Base-by-base conservation (phyloP, 1,284 basidiomycete genomes). In the Phlebopus sp. region DNA sequence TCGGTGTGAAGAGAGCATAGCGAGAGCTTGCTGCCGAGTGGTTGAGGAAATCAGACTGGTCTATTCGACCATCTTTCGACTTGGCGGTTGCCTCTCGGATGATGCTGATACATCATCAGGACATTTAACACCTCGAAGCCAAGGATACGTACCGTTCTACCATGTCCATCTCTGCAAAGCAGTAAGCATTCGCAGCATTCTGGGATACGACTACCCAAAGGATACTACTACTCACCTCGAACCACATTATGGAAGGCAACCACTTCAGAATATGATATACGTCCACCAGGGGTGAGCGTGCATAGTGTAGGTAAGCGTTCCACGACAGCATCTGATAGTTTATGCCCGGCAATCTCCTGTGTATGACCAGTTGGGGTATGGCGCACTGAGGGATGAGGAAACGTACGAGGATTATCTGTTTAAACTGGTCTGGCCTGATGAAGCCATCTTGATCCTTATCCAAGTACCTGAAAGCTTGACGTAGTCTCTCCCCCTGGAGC, bases 221-320 rank as follows among this genome's bases (percentile, higher is more conserved):
- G n/a, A n/a, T 11, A 39, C 31, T 19, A 45, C 36, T 39, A 70
- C 79, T 46, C 55, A 86, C 86, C 85, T 76, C 84, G 76, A 63
- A 92, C 80, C 57, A 95, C 88, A 79, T 97, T 97, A 76, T 96
- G 88, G 74, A 96, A 97, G 45, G 94, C 94, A 60, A 90, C 81
- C 55, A 95, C 92, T 73, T 97, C 93, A 3, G 94, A 93, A 70
- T 94, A 97, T 51, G 89, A 88, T 76, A 97, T 94, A 57, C 85
- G 82, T 55, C 89, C 87, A 41, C 92, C 92, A 3, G 91, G 89
- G 52, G 82, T 87, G 52, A 97, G 73, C 9, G 90, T 89, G 64
- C 90, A 92, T 43, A 97, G 70, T 32, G 92, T 94, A 42, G 94
- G 93, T 44, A 97, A 74, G 54, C 92, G 77, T 55, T 94, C 89